Percentiles rank a stretch among this genome's conserved stretches.
Conservation (phyloP, 2,329 filamentous ascomycete genomes). For the Alternaria conjuncta region DNA sequence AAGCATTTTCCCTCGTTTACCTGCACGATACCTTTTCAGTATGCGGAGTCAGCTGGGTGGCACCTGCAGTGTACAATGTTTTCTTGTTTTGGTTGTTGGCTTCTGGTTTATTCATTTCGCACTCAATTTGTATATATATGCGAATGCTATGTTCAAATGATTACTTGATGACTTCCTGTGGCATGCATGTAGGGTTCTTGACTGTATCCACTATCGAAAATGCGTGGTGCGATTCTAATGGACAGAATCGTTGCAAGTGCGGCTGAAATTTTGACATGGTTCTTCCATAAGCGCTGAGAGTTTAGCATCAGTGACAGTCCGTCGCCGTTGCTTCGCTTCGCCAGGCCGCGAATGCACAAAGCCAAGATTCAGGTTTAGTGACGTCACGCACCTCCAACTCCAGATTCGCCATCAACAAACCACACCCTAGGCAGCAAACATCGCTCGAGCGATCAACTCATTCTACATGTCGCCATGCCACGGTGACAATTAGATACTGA, state of each 20-base stretch:
- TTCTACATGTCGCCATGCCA: constrained; percentile 13
- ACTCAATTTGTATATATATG: constrained; percentile 30
- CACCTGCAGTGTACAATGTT: constrained; percentile 39
- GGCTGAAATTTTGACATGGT: background rate
- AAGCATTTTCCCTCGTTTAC: constrained; percentile 33
- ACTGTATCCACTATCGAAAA: background rate
- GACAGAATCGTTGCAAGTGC: fast-evolving
- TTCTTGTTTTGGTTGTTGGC: background rate
- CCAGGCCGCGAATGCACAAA: background rate
- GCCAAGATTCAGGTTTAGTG: constrained; percentile 11
- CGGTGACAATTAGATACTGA: constrained; percentile 7
- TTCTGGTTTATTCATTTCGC: constrained; percentile 9
- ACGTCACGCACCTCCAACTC: constrained; percentile 12
- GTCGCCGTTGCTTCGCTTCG: background rate
- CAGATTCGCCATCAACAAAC: background rate
- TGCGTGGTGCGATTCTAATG: background rate
- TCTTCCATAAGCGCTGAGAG: background rate
- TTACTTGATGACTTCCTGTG: background rate
- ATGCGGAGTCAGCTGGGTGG: constrained; percentile 39
- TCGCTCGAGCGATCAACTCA: background rate
- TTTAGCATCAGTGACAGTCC: background rate
- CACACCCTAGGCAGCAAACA: constrained; percentile 1
- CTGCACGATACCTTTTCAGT: constrained; percentile 48
- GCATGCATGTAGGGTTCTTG: background rate
- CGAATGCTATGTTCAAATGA: constrained; percentile 8